phyloP scores from a whole-genome alignment of 306 rosid genomes.

The Albizia julibrissin region DNA sequence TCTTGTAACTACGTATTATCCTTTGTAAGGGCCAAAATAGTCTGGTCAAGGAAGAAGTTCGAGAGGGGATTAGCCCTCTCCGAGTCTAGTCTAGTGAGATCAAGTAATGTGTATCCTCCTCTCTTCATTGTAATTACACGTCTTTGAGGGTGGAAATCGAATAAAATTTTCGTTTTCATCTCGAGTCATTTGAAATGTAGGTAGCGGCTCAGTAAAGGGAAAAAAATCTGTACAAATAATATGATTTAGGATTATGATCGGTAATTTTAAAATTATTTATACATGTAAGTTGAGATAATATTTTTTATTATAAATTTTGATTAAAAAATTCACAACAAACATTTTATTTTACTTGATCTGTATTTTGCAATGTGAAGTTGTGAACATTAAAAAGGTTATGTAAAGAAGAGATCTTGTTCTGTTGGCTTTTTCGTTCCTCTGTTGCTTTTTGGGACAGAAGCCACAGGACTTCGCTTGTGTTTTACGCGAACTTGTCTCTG shows the following conservation, averaged over 20 bases:
- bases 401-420: constrained; percentile 6
- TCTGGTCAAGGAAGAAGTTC: constrained; percentile 14
- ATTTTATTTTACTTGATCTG: neutral
- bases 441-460: constrained; percentile 8
- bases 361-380: constrained; percentile 22
- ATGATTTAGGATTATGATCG: too few species aligned
- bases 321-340: too few species aligned
- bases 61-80: constrained; percentile 25
- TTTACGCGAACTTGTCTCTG: constrained; percentile 14
- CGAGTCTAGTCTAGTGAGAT: constrained; percentile 5
- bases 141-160: constrained; percentile 22
- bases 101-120: constrained; percentile 27
- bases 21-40: constrained; percentile 36
- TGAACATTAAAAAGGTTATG: neutral
- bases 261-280: too few species aligned
- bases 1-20: neutral
- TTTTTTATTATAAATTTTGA: too few species aligned
- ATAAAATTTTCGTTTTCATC: constrained; percentile 20
- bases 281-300: too few species aligned
- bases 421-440: neutral
- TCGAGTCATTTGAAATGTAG: constrained; percentile 35
- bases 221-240: constrained; percentile 50
- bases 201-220: constrained; percentile 41
- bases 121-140: constrained; percentile 51
- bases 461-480: constrained; percentile 21